Evolutionary conservation across 1,284 basidiomycete species (phyloP), one percentile per base, ranked within the genome.

Genomic region (Lignosus rhinocerotis): DNA sequence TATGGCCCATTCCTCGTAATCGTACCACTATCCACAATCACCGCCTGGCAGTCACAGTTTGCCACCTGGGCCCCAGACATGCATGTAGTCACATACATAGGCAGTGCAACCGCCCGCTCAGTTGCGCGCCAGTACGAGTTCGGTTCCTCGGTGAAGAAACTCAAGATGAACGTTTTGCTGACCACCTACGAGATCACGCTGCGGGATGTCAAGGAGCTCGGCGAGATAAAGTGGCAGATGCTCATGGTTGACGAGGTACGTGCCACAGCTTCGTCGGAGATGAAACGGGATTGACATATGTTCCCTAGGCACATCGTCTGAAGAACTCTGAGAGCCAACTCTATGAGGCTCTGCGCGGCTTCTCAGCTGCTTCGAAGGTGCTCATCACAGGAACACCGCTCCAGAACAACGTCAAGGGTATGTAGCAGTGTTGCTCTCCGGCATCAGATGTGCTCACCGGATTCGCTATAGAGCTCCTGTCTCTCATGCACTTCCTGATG

Each of bases 361-460:
- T 99, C 80, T 85, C 87, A 53, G 90, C 93, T 44, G 91, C 90
- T 2, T 94, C 92, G 53, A 96, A 97, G 76, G 82, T 99, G 55
- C 85, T 99, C 66, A 99, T 99, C 75, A 99, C 97, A 0, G 97
- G 97, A 34, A 99, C 97, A 3, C 97, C 97, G 17, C 79, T 99
- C 55, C 97, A 99, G 75, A 99, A 99, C 80, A 99, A 98, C 72
- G 96, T 99, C 69, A 97, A 96, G 79, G 94, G 94, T 93, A 67
- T 56, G 81, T 71, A 42, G 25, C 12, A 14, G 25, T 14, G 44
- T 33, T 17, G 34, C 42, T 53, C 46, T 31, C 59, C 46, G 39
- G 59, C 58, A 36, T 62, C 51, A 47, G 49, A 19, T n/a, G 33
- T 43, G 52, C 60, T 55, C 53, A 62, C 59, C 46, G 10, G 1